phyloP scores from a whole-genome alignment of 148 eudicot species.

The Selenicereus undatus region DNA sequence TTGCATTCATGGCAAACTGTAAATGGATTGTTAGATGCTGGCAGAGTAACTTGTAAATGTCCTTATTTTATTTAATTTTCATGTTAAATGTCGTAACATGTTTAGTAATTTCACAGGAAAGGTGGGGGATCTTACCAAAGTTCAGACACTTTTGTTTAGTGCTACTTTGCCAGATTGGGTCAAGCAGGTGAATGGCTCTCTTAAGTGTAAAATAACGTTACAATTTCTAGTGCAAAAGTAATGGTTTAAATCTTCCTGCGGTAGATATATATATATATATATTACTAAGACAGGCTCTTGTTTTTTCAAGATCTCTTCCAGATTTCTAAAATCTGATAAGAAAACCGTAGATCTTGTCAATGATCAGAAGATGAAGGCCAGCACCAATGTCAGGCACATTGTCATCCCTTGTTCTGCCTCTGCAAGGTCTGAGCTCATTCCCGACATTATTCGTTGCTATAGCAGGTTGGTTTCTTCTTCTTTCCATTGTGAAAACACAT shows the following conservation, averaged over 20 bases:
- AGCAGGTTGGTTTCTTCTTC: conserved; percentile 54
- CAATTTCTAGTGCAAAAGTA: background rate
- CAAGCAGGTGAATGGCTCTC: conserved; percentile 43
- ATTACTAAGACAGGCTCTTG: background rate
- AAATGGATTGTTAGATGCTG: too few species aligned
- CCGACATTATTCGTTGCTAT: conserved; percentile 88
- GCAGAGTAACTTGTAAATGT: background rate
- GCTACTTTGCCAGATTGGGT: conserved; percentile 97
- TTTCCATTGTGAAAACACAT: background rate
- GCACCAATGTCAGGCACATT: conserved; percentile 81
- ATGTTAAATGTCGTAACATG: background rate
- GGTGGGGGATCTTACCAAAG: conserved; percentile 78
- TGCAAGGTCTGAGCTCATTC: conserved; percentile 81
- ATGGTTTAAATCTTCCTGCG: background rate
- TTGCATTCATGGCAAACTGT: too few species aligned
- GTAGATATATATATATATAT: too few species aligned
- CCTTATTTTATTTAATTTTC: background rate
- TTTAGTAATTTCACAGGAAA: conserved; percentile 46
- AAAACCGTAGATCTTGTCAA: conserved; percentile 91
- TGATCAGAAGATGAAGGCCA: conserved; percentile 94
- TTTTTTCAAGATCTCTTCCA: conserved; percentile 49
- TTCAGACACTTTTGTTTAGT: conserved; percentile 92
- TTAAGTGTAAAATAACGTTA: background rate
- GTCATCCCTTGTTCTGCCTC: conserved; percentile 77
- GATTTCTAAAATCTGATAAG: conserved; percentile 70